Evolutionary conservation across 2,329 filamentous ascomycete genomes (phyloP), one percentile per base, ranked within the genome.

Genomic region (Seiridium cupressi): DNA sequence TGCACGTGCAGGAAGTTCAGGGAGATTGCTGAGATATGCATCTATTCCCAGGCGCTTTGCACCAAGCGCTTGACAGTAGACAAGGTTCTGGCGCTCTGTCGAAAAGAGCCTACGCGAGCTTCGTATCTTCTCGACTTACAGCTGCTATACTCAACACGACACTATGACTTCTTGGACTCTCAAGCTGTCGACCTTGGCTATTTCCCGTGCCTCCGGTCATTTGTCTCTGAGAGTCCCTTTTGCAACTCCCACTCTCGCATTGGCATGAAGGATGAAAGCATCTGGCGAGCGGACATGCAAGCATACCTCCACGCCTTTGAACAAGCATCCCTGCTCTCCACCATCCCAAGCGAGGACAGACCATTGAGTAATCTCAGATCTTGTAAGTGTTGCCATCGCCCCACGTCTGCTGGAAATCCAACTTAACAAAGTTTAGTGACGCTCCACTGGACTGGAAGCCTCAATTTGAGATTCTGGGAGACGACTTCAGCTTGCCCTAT

Each of bases 181-280:
- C 13, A 26, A 36, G 32, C 54, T 13, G 7, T 57, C 4, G 54
- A 57, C 35, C 54, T 57, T 6, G 35, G 40, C 18, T 35, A 32
- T 31, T 57, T 57, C 11, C 44, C 54, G n/a, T 36, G 44, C 35
- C 38, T 57, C 4, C n/a, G 42, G 26, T 47, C 54, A 36, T 57
- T 57, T 36, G 54, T 57, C 31, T 57, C 54, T 3, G 54, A 57
- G 54, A 57, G 54, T 32, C 54, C 54, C 18, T 57, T 57, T 11
- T 57, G 54, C 44, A 57, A 57, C n/a, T 10, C 42, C 8, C 54
- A 57, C 36, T 46, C 54, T 7, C 44, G 44, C 6, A 36, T 46
- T 5, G 54, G 44, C 26, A 13, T 10, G 13, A 46, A 57, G 9
- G 35, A 35, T 34, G 54, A 57, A 35, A 26, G 44, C 18, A 38